These are phyloP conservation scores for Micractinium conductrix DNA, from an alignment of 139 green algal genomes.

Conservation along the genomic window DNA sequence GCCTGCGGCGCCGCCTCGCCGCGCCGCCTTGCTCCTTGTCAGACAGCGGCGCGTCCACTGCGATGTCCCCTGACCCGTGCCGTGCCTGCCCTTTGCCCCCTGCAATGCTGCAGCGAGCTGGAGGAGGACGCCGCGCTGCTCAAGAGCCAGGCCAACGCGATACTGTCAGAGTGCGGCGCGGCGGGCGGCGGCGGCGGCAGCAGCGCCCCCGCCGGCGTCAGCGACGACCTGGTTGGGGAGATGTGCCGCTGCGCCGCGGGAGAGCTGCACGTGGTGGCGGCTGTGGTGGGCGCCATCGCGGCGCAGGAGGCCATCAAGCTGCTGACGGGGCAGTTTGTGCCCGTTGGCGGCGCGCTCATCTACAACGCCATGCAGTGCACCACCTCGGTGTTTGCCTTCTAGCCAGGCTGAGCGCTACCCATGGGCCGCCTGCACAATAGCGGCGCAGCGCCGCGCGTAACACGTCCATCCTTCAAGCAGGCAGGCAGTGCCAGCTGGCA, in stretches of 20 bases:
- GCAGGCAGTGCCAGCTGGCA: too few species aligned
- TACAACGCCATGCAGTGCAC: conserved; percentile 88
- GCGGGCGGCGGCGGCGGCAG: conserved; percentile 40
- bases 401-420: too few species aligned
- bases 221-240: conserved; percentile 80
- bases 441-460: too few species aligned
- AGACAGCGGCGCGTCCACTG: too few species aligned
- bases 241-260: conserved; percentile 74
- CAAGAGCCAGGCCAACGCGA: conserved; percentile 50
- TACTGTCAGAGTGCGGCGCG: conserved; percentile 55
- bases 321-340: conserved; percentile 93
- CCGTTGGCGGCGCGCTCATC: conserved; percentile 79
- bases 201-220: conserved; percentile 13
- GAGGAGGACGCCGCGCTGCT: conserved; percentile 84
- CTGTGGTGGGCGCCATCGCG: conserved; percentile 93
- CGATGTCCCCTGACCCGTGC: not conserved
- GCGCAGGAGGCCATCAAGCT: conserved; percentile 97
- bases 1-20: too few species aligned
- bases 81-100: not conserved
- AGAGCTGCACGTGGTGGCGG: conserved; percentile 89
- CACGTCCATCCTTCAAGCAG: too few species aligned
- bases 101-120: conserved; percentile 40
- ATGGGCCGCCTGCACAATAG: too few species aligned
- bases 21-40: too few species aligned
- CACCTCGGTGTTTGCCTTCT: conserved; percentile 56